A percentile compares a stretch with the other conserved stretches of the same genome.
phyloP scores from a whole-genome alignment of 164 flowering plant genomes.

The Magnolia officinalis region DNA sequence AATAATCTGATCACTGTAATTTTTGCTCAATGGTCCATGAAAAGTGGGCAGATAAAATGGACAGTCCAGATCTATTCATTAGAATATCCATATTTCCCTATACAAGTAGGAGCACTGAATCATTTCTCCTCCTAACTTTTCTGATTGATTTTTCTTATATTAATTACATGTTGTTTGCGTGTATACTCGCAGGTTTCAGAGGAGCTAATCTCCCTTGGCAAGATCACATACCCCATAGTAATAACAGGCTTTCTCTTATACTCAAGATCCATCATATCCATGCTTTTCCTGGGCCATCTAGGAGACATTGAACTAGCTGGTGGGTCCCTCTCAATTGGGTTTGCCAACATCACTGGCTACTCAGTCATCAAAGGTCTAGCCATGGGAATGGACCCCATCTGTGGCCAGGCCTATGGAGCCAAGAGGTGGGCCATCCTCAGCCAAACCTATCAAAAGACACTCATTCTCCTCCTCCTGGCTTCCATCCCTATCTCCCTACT shows the following conservation, averaged over 20 bases:
- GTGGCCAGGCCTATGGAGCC: constrained; percentile 66
- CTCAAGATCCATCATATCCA: constrained; percentile 44
- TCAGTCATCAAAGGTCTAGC: constrained; percentile 63
- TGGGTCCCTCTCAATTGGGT: constrained; percentile 56
- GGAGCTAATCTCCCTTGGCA: constrained; percentile 43
- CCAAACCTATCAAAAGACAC: constrained; percentile 48
- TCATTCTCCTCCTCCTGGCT: constrained; percentile 29
- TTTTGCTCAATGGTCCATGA: too few relatives aligned
- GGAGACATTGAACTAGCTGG: constrained; percentile 63
- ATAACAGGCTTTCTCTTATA: constrained; percentile 47
- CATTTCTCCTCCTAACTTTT: too few relatives aligned
- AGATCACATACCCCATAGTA: constrained; percentile 48
- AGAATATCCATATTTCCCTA: too few relatives aligned
- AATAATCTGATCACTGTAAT: too few relatives aligned
- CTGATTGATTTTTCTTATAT: background rate
- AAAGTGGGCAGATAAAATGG: too few relatives aligned
- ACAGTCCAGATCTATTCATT: too few relatives aligned
- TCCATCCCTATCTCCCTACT: constrained; percentile 53
- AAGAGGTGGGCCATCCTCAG: constrained; percentile 44
- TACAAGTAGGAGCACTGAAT: too few relatives aligned
- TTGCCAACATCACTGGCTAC: constrained; percentile 73
- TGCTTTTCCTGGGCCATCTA: constrained; percentile 55
- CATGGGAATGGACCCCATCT: constrained; percentile 69
- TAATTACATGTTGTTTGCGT: background rate
- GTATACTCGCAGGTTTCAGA: constrained; percentile 26